Base-by-base conservation (phyloP, 1,284 basidiomycete species). In the Cryptococcus amylolentus region DNA sequence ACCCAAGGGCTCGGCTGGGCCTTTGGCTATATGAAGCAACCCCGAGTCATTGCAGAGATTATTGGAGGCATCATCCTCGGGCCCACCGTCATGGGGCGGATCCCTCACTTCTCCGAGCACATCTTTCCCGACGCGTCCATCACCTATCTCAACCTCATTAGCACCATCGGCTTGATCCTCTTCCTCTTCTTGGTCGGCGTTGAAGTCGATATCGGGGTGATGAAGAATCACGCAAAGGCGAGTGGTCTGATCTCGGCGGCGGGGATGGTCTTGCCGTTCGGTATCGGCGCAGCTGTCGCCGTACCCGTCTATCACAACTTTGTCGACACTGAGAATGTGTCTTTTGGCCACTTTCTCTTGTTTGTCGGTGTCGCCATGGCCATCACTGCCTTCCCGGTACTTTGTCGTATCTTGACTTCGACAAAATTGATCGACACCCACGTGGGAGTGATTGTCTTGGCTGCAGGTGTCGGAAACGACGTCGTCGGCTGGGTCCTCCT, bases 121-220 rank as follows among this genome's bases (percentile, higher is more conserved):
- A 86, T 96, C 62, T 97, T 97, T 73, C 91, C 92, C 0, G 4
- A 77, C 0, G 73, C 75, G 0, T 93, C 91, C 0, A 66, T 84
- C 4, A 81, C 91, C 0, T 94, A 85, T 73, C 86, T 98, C 50
- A 87, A 85, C 46, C 86, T 97, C 47, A 86, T 90, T 28, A 89
- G 93, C n/a, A 94, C 88, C 65, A 89, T 98, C 61, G 94, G 95
- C 20, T 83, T 96, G 14, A 89, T 91, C 70, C 84, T 97, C 54
- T 94, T 94, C 78, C 82, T 96, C 5, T 95, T 95, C 77, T 83
- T 94, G 53, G 88, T 98, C 46, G 95, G 95, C 13, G 81, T 97
- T 48, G 89, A 97, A 78, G 91, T 95, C 58, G 94, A 97, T 65
- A 79, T 85, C 0, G 79, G 80, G 5, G 80, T 95, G 60, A 86